Conservation (phyloP, 257 asterid species). For the Henckelia pumila region DNA sequence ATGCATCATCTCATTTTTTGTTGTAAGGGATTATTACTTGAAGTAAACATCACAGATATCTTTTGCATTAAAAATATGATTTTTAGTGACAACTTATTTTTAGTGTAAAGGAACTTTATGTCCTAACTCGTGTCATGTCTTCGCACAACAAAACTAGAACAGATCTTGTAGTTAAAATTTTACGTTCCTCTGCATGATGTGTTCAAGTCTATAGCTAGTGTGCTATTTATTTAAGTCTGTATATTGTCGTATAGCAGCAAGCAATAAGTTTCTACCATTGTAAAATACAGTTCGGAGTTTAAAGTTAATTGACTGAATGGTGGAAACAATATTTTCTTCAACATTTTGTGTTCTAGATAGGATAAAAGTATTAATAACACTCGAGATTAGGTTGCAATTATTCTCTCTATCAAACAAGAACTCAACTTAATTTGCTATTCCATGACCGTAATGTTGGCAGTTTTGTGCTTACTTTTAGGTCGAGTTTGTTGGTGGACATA, state of each 20-base stretch:
- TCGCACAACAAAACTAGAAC: no score
- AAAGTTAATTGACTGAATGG: not conserved
- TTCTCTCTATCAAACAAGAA: no score
- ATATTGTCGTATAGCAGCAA: no score
- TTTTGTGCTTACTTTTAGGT: conserved; percentile 48
- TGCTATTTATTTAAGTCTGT: no score
- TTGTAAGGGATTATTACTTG: not conserved
- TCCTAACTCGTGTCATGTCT: no score
- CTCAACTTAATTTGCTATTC: not conserved
- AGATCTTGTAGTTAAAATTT: no score
- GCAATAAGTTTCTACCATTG: no score
- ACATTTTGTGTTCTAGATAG: no score
- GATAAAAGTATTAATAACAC: no score
- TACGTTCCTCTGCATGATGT: no score
- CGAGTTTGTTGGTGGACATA: conserved; percentile 98
- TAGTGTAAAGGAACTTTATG: not conserved
- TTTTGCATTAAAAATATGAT: not conserved
- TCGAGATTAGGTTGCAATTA: no score
- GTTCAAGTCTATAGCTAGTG: no score
- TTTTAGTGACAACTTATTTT: not conserved
- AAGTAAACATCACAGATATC: not conserved
- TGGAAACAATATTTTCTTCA: not conserved
- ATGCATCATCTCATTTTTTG: not conserved
- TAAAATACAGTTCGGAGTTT: not conserved
- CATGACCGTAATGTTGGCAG: conserved; percentile 21